phyloP scores from a whole-genome alignment of 1,284 basidiomycete genomes.

The Boletus smithii region DNA sequence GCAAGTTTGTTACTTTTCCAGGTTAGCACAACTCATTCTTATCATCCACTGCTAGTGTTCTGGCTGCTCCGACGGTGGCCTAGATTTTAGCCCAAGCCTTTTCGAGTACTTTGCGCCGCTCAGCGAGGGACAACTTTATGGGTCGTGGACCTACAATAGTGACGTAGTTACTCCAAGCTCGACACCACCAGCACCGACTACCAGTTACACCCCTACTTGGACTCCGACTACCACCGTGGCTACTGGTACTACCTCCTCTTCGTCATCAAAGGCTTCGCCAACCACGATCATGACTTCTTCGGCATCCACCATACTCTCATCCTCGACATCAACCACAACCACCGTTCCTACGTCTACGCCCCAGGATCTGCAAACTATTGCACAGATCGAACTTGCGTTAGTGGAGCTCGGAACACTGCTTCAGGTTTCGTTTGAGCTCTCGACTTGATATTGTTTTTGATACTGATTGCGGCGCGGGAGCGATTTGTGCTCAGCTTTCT shows the following conservation, averaged over 20 bases:
- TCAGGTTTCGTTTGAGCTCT: constrained; percentile 11
- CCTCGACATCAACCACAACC: constrained; percentile 5
- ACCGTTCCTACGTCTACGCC: constrained; percentile 16
- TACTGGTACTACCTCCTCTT: too few relatives aligned
- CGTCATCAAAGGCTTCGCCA: constrained; percentile 9
- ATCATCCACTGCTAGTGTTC: constrained; percentile 32
- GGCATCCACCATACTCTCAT: constrained; percentile 10
- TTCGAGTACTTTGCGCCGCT: constrained; percentile 42
- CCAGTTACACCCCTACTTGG: constrained; percentile 11
- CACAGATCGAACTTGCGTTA: constrained; percentile 26
- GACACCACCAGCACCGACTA: constrained; percentile 7
- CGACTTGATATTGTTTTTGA: background rate
- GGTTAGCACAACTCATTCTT: background rate
- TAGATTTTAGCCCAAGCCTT: constrained; percentile 49
- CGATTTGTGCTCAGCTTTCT: background rate
- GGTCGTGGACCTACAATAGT: constrained; percentile 39
- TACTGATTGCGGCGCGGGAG: background rate
- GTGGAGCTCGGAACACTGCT: constrained; percentile 25
- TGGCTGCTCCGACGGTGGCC: constrained; percentile 39
- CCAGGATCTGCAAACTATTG: constrained; percentile 21
- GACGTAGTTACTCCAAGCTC: constrained; percentile 22
- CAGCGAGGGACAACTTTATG: constrained; percentile 36
- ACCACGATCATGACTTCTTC: constrained; percentile 6
- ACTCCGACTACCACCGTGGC: constrained; percentile 5
- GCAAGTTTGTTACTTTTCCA: constrained; percentile 24